Conservation (phyloP, 31 red algal genomes). For the Endocladia muricata region DNA sequence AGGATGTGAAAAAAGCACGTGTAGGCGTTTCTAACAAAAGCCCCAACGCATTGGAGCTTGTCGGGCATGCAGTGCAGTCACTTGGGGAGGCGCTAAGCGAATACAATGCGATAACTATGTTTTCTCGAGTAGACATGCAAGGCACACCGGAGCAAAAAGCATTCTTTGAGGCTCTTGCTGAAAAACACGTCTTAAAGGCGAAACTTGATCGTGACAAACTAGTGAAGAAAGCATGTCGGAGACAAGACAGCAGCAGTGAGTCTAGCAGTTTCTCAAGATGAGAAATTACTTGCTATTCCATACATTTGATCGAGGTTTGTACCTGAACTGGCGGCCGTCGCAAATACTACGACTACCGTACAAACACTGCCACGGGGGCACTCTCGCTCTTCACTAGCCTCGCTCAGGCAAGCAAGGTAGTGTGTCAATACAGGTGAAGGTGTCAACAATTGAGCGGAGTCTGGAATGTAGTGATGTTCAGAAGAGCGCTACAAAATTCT, state of each 20-base stretch:
- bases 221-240: neutral
- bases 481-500: too few species aligned
- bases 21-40: slow-evolving; percentile 2
- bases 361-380: too few species aligned
- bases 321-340: too few species aligned
- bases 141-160: slow-evolving; percentile 2
- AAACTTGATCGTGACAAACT: slow-evolving; percentile 23
- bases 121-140: slow-evolving; percentile 42
- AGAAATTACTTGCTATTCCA: too few species aligned
- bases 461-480: too few species aligned
- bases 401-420: too few species aligned
- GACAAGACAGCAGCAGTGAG: neutral
- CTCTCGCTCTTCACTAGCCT: too few species aligned
- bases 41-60: slow-evolving; percentile 15
- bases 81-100: slow-evolving; percentile 47
- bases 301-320: too few species aligned
- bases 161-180: slow-evolving; percentile 33
- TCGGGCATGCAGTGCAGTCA: slow-evolving; percentile 24
- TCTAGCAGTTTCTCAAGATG: too few species aligned
- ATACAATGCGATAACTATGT: slow-evolving; percentile 44
- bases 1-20: neutral
- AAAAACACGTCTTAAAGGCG: slow-evolving; percentile 51
- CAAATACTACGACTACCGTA: too few species aligned
- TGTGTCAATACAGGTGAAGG: too few species aligned
- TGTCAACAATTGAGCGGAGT: too few species aligned